These are phyloP conservation scores for Vitis hybrid DNA, from an alignment of 177 flowering plant species.

Conservation along the genomic window DNA sequence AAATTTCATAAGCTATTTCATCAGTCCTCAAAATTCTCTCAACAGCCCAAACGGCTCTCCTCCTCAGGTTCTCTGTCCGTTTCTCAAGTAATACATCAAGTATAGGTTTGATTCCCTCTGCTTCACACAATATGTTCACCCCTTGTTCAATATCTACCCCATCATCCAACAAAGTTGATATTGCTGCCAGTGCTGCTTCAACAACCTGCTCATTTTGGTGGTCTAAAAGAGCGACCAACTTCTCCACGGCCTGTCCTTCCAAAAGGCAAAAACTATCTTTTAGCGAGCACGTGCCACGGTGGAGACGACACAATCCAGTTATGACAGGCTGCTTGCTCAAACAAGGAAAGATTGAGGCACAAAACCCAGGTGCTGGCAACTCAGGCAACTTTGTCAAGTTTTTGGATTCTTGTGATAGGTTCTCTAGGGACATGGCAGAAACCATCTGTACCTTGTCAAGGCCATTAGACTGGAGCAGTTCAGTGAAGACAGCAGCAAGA, in stretches of 20 bases:
- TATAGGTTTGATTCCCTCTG: constrained; percentile 56
- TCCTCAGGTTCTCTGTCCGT: constrained; percentile 52
- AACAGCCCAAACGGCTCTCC: constrained; percentile 65
- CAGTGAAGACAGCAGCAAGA: constrained; percentile 68
- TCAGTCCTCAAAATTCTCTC: constrained; percentile 59
- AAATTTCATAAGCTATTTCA: constrained; percentile 51
- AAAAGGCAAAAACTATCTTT: constrained; percentile 76
- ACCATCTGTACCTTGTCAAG: constrained; percentile 89
- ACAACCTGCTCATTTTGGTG: constrained; percentile 80
- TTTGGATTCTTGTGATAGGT: constrained; percentile 69
- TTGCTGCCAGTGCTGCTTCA: constrained; percentile 88
- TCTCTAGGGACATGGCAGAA: constrained; percentile 87
- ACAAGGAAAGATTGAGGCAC: constrained; percentile 70
- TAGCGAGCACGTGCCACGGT: constrained; percentile 70
- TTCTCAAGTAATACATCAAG: constrained; percentile 54
- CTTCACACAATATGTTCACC: constrained; percentile 56
- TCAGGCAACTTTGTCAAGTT: constrained; percentile 67
- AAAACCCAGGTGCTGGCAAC: constrained; percentile 61
- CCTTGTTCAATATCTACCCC: constrained; percentile 78
- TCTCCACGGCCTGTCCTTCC: constrained; percentile 77
- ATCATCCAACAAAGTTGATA: constrained; percentile 82
- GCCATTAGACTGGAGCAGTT: constrained; percentile 76
- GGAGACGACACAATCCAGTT: constrained; percentile 69
- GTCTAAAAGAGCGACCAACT: constrained; percentile 79
- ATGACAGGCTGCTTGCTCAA: constrained; percentile 57